Evolutionary conservation across 768 basidiomycete species (phyloP).

Genomic region (Tulasnella sp.): DNA sequence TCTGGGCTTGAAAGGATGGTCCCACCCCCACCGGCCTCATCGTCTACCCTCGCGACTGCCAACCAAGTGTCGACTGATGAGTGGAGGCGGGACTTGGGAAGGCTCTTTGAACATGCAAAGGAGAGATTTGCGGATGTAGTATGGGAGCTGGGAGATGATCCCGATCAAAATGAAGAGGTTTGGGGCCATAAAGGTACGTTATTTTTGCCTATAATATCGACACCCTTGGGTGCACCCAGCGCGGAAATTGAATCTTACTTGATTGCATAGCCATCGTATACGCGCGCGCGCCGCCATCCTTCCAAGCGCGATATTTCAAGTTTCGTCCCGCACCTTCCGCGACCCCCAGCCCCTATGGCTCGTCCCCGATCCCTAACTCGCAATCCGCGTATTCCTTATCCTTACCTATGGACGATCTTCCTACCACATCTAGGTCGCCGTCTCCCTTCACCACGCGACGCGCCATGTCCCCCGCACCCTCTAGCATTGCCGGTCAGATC

Average conservation of each 20-base stretch:
- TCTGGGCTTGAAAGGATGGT: background rate
- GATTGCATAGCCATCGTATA: constrained; percentile 70
- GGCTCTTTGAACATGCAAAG: constrained; percentile 71
- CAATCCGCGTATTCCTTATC: constrained; percentile 54
- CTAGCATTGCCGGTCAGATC: constrained; percentile 30
- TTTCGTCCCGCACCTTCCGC: constrained; percentile 49
- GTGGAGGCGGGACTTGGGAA: constrained; percentile 75
- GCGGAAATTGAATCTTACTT: background rate
- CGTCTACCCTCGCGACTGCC: constrained; percentile 14
- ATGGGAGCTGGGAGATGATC: constrained; percentile 61
- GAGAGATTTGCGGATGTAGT: constrained; percentile 93
- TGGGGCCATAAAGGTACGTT: constrained; percentile 91
- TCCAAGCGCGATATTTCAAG: constrained; percentile 82
- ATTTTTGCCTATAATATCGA: background rate
- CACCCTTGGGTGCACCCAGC: background rate
- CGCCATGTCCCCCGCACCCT: constrained; percentile 31
- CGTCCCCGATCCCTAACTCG: constrained; percentile 32
- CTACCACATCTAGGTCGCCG: constrained; percentile 36
- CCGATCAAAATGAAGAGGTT: constrained; percentile 42
- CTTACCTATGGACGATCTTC: constrained; percentile 31
- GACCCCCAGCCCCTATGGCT: constrained; percentile 43
- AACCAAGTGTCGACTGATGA: constrained; percentile 40
- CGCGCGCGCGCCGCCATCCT: constrained; percentile 84
- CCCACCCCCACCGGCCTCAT: constrained; percentile 5
- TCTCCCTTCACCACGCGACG: constrained; percentile 34